Evolutionary conservation across 306 rosid genomes (phyloP).

Genomic region (Amphicarpaea edgeworthii): DNA sequence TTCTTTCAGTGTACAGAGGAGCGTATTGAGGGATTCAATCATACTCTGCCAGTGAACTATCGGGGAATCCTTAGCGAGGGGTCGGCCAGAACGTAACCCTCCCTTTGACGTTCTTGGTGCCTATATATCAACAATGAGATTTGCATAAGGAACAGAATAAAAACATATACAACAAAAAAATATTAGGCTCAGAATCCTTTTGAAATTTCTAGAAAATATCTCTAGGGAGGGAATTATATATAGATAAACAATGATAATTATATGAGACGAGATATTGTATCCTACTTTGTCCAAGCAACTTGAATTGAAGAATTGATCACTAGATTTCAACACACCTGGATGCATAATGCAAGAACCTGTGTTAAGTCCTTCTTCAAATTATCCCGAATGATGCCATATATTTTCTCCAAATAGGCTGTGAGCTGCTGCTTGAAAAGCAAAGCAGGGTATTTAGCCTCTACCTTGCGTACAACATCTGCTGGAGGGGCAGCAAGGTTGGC

Average conservation of each 20-base stretch:
- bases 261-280: not conserved
- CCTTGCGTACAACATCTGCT: conserved; percentile 67
- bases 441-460: conserved; percentile 92
- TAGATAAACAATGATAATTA: conserved; percentile 7
- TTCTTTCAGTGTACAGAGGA: conserved; percentile 81
- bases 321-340: conserved; percentile 66
- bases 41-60: conserved; percentile 83
- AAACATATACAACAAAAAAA: not conserved
- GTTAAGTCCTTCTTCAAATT: conserved; percentile 84
- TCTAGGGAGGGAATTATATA: not conserved
- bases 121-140: conserved; percentile 48
- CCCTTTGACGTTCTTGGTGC: conserved; percentile 87
- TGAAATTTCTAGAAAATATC: conserved; percentile 5
- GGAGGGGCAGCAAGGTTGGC: conserved; percentile 67
- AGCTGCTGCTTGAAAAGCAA: conserved; percentile 94
- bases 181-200: not conserved
- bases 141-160: conserved; percentile 18
- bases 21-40: conserved; percentile 74
- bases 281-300: conserved; percentile 10
- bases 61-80: conserved; percentile 77
- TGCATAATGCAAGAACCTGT: conserved; percentile 69
- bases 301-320: conserved; percentile 28
- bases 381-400: conserved; percentile 85
- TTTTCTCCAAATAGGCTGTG: conserved; percentile 90
- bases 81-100: conserved; percentile 67